Evolutionary conservation across 2,329 filamentous ascomycete species (phyloP).

Genomic region (Fusarium fujikuroi): DNA sequence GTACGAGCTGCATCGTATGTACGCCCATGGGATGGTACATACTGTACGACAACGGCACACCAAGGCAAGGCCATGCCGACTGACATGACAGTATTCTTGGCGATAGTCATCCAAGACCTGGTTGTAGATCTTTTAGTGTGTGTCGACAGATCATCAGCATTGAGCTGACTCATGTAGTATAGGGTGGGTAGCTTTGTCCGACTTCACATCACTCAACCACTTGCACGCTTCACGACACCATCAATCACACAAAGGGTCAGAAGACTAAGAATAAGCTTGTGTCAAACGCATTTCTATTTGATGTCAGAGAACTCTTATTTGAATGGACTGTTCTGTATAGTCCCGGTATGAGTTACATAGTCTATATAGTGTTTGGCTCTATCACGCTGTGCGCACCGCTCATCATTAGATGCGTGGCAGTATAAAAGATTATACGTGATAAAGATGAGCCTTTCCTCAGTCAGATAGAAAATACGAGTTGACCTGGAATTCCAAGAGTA

Average conservation of each 20-base stretch:
- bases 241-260: not conserved
- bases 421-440: too few species aligned
- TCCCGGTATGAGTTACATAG: too few species aligned
- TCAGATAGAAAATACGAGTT: too few species aligned
- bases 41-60: not conserved
- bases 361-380: too few species aligned
- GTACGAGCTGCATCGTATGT: not conserved
- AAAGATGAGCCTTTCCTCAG: too few species aligned
- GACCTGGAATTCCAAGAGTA: too few species aligned
- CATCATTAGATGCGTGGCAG: too few species aligned
- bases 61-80: not conserved
- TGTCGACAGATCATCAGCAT: not conserved
- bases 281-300: not conserved
- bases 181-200: not conserved
- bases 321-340: too few species aligned
- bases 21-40: not conserved
- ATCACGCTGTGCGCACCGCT: too few species aligned
- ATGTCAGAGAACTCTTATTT: not conserved
- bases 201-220: not conserved
- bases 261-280: not conserved
- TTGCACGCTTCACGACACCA: not conserved
- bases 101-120: conserved; percentile 8
- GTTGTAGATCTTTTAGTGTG: conserved; percentile 4
- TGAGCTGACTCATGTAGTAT: not conserved
- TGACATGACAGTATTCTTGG: conserved; percentile 12